A percentile compares a stretch with the other conserved stretches of the same genome.
Conservation (phyloP, 345 rosid genomes). For the Isatis tinctoria region DNA sequence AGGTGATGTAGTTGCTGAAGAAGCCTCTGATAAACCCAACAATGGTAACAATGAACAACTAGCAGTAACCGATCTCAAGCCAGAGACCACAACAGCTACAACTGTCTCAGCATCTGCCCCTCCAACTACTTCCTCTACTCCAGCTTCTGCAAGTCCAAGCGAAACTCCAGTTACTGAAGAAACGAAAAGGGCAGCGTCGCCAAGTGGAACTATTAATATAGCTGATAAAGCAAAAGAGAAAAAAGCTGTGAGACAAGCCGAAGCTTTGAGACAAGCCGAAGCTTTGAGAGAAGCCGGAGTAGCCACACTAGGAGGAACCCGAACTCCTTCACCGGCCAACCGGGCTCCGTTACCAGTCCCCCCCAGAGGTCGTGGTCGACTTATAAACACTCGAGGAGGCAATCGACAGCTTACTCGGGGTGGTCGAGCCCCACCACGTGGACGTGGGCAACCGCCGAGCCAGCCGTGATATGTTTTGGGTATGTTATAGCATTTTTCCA, state of each 20-base stretch:
- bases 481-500: background rate
- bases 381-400: constrained; percentile 37
- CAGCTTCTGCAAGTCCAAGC: constrained; percentile 26
- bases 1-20: constrained; percentile 42
- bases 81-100: constrained; percentile 25
- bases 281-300: constrained; percentile 47
- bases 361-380: constrained; percentile 52
- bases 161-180: constrained; percentile 43
- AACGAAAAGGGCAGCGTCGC: constrained; percentile 47
- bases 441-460: constrained; percentile 43
- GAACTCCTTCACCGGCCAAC: constrained; percentile 35
- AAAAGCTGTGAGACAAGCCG: constrained; percentile 53
- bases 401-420: constrained; percentile 28
- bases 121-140: constrained; percentile 12
- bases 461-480: constrained; percentile 33
- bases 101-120: constrained; percentile 7
- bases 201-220: constrained; percentile 43
- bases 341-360: constrained; percentile 28
- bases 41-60: constrained; percentile 40
- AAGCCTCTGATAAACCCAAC: constrained; percentile 54
- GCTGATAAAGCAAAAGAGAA: constrained; percentile 53
- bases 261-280: constrained; percentile 56
- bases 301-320: constrained; percentile 35
- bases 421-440: constrained; percentile 40
- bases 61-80: constrained; percentile 36